A percentile compares a stretch with the other conserved stretches of the same genome.
Evolutionary conservation across 768 basidiomycete species (phyloP).

Genomic region (Termitomyces sp.): DNA sequence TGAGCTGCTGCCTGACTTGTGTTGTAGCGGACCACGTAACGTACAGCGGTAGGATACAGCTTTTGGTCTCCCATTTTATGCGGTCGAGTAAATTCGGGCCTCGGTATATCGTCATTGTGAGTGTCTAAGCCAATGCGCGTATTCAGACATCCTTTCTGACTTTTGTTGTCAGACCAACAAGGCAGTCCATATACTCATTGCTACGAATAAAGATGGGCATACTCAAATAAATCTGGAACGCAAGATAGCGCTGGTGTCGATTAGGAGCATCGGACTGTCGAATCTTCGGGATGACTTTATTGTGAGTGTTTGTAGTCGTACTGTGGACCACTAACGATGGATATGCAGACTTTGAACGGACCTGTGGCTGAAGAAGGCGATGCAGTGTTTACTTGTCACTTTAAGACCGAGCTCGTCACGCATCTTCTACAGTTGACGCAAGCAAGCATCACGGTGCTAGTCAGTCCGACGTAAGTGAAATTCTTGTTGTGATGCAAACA

Average conservation of each 20-base stretch:
- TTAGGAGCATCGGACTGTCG: slow-evolving; percentile 82
- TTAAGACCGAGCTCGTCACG: slow-evolving; percentile 93
- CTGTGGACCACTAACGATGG: background rate
- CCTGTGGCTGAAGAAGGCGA: slow-evolving; percentile 88
- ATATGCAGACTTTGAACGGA: slow-evolving; percentile 58
- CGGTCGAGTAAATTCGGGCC: slow-evolving; percentile 92
- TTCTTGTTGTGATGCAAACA: background rate
- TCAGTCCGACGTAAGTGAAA: slow-evolving; percentile 70
- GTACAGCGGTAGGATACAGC: slow-evolving; percentile 78
- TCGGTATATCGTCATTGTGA: slow-evolving; percentile 82
- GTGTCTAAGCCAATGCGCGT: slow-evolving; percentile 21
- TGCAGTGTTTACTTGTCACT: slow-evolving; percentile 82
- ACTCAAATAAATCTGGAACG: slow-evolving; percentile 63
- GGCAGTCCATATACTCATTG: slow-evolving; percentile 74
- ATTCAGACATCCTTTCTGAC: background rate
- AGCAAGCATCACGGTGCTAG: slow-evolving; percentile 63
- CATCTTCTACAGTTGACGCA: slow-evolving; percentile 78
- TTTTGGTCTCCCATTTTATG: slow-evolving; percentile 78
- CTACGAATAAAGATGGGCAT: slow-evolving; percentile 55
- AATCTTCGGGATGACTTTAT: slow-evolving; percentile 94
- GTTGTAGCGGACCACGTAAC: slow-evolving; percentile 63
- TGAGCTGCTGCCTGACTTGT: background rate
- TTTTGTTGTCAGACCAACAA: slow-evolving; percentile 60
- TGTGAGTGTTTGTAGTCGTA: slow-evolving; percentile 34
- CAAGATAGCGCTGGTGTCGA: slow-evolving; percentile 85